These are phyloP conservation scores for Eucalyptus cloeziana DNA, from an alignment of 345 rosid genomes.

Conservation along the genomic window DNA sequence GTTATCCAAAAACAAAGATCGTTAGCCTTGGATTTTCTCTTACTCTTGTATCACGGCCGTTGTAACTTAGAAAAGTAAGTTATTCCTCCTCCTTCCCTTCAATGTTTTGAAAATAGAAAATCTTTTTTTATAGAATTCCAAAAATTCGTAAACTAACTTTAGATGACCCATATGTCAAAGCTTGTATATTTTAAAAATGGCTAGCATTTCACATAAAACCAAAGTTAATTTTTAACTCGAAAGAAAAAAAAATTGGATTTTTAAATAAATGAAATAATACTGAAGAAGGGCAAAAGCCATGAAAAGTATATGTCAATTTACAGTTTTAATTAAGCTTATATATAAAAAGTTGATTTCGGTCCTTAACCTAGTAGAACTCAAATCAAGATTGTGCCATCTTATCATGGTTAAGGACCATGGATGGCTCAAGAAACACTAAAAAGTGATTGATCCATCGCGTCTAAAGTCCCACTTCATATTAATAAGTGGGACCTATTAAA, in stretches of 20 bases:
- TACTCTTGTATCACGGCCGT: not conserved
- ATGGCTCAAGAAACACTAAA: not conserved
- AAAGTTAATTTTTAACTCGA: not conserved
- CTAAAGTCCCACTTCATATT: not conserved
- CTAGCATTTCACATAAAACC: not conserved
- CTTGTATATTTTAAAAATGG: not conserved
- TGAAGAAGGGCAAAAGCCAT: not conserved
- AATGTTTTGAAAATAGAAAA: not conserved
- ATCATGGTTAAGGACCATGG: not conserved
- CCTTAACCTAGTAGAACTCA: not conserved
- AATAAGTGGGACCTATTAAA: not conserved
- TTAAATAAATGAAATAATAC: not conserved
- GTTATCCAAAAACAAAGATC: not conserved
- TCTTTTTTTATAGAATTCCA: not conserved
- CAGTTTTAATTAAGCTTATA: not conserved
- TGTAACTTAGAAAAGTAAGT: not conserved
- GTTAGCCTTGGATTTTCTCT: not conserved
- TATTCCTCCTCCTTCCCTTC: not conserved
- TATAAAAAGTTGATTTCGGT: not conserved
- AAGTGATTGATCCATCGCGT: not conserved
- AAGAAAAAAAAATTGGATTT: not conserved
- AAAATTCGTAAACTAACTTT: not conserved
- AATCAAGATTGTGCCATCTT: not conserved
- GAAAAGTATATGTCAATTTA: not conserved
- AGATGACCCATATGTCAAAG: not conserved